These are phyloP conservation scores for Suhomyces prunicola DNA, from an alignment of 805 yeast species.

Conservation along the genomic window DNA sequence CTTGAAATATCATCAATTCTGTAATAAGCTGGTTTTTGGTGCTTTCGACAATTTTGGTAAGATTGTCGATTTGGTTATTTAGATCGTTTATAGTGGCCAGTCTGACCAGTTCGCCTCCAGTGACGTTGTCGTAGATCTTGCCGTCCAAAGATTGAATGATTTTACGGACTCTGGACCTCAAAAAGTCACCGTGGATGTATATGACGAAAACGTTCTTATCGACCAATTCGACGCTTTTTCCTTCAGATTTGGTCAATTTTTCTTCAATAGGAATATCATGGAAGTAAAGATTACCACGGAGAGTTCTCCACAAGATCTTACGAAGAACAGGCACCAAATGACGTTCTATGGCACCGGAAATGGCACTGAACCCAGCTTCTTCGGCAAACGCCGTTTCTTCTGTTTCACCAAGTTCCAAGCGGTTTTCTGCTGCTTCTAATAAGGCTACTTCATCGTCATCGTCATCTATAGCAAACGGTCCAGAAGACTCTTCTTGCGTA, in stretches of 20 bases:
- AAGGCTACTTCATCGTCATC: conserved; percentile 28
- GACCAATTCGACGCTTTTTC: conserved; percentile 15
- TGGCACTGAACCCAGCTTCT: conserved; percentile 27
- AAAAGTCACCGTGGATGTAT: conserved; percentile 39
- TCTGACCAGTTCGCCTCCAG: conserved; percentile 27
- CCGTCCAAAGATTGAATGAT: conserved; percentile 41
- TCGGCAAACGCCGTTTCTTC: conserved; percentile 21
- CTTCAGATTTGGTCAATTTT: conserved; percentile 11
- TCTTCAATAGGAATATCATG: conserved; percentile 35
- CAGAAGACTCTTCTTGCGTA: neutral
- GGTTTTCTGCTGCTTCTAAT: conserved; percentile 17
- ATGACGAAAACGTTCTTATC: conserved; percentile 38
- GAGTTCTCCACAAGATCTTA: conserved; percentile 41
- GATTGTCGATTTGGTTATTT: conserved; percentile 30
- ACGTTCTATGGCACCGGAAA: conserved; percentile 35
- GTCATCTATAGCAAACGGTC: conserved; percentile 3
- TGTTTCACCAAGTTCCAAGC: conserved; percentile 19
- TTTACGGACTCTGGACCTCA: conserved; percentile 31
- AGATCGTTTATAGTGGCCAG: conserved; percentile 26
- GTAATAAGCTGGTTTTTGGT: conserved; percentile 37
- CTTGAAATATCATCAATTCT: conserved; percentile 37
- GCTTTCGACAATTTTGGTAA: conserved; percentile 28
- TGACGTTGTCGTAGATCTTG: conserved; percentile 32
- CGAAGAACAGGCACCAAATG: conserved; percentile 37
- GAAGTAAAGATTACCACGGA: conserved; percentile 41